Conservation (phyloP, 1,139 yeast species). For the Debaryomyces coudertii region DNA sequence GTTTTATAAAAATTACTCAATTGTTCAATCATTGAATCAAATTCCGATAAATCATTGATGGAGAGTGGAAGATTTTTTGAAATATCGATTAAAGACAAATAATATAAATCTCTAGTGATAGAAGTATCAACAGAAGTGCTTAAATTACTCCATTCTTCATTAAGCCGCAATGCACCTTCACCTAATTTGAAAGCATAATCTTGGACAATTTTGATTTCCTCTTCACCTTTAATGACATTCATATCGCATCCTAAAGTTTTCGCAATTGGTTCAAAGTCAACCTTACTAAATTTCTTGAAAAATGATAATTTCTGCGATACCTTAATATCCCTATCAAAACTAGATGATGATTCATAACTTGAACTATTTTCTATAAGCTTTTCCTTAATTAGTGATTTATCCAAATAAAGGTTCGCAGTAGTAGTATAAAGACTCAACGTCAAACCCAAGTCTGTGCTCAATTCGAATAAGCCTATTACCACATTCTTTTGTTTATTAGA, state of each 20-base stretch:
- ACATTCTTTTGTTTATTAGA: conserved; percentile 5
- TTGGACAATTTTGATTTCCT: conserved; percentile 27
- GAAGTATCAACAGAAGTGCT: background rate
- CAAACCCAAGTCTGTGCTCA: conserved; percentile 20
- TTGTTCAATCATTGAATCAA: conserved; percentile 56
- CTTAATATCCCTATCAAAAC: background rate
- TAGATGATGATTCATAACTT: background rate
- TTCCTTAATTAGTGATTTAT: conserved; percentile 2
- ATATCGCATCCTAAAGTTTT: conserved; percentile 7
- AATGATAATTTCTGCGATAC: background rate
- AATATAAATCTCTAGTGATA: conserved; percentile 9
- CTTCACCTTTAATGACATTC: conserved; percentile 6
- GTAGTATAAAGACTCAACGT: conserved; percentile 13
- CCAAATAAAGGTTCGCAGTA: conserved; percentile 7
- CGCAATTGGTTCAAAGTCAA: conserved; percentile 15
- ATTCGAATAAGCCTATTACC: conserved; percentile 24
- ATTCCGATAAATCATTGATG: conserved; percentile 40
- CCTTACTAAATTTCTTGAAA: conserved; percentile 18
- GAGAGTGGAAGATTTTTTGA: conserved; percentile 25
- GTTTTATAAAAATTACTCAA: conserved; percentile 38
- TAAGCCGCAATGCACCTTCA: conserved; percentile 19
- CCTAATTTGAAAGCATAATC: conserved; percentile 36
- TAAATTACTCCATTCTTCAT: conserved; percentile 9
- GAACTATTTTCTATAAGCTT: background rate
- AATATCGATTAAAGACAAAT: conserved; percentile 30